Base-by-base conservation (phyloP, 2,329 filamentous ascomycete genomes). In the Penicillium concentricum region DNA sequence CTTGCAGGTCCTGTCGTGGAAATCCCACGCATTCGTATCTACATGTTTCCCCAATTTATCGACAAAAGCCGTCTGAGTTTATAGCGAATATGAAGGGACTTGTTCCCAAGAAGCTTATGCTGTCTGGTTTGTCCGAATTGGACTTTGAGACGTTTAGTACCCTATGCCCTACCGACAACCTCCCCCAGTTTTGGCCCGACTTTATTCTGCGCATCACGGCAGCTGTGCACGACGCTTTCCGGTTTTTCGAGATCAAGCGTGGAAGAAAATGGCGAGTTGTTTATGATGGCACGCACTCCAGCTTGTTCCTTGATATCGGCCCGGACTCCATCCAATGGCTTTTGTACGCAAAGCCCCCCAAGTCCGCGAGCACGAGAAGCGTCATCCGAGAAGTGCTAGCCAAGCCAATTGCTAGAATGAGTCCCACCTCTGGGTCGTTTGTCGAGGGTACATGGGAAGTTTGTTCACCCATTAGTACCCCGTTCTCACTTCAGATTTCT, bases 1-100 rank as follows among this genome's bases (percentile, higher is more conserved):
- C 80, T 12, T 88, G 85, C 66, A 65, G 71, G 1, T 67, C 69
- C 5, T 87, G 84, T 61, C 79, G 77, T 2, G 79, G 79, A 2
- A 85, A 84, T 39, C 85, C 85, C 0, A 61, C 63, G 8, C 83
- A 85, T 61, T 60, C 67, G 3, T 84, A 82, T 55, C 15, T 64
- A 24, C 54, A 54, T 30, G 65, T 69, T 49, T 39, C 48, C 13
- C 44, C 48, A 13, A 46, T 68, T 10, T 37, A 51, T 5, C 77
- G 81, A 8, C 64, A 67, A 16, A 51, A 67, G 8, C 81, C 82
- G 0, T 62, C 70, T 22, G 66, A 72, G 0, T 84, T 86, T 62
- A 72, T 79, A 28, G 66, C 67, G 1, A 58, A 68, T 3, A 71
- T 84, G 58, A 78, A 76, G 54, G 61, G 67, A 2, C 63, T 67